These are phyloP conservation scores for Globisporangium cederbergense DNA, from an alignment of 352 stramenopile species.

Conservation along the genomic window DNA sequence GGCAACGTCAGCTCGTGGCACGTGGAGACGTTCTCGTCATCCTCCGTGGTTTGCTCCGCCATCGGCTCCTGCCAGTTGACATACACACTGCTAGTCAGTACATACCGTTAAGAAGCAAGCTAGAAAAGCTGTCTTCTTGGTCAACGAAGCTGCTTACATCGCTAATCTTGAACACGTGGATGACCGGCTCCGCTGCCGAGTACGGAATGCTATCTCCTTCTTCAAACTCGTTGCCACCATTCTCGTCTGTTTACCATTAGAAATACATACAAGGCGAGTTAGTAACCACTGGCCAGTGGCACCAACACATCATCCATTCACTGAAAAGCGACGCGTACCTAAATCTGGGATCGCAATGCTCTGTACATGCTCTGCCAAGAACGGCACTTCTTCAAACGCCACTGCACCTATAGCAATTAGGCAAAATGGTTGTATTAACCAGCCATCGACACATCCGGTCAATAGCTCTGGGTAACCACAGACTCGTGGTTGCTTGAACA, in stretches of 20 bases:
- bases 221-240: conserved; percentile 14
- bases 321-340: conserved; percentile 8
- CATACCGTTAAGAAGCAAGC: not conserved
- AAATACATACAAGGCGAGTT: not conserved
- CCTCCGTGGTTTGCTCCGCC: conserved; percentile 70
- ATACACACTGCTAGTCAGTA: conserved; percentile 5
- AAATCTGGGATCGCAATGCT: conserved; percentile 44
- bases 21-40: conserved; percentile 78
- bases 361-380: conserved; percentile 34
- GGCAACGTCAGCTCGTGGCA: conserved; percentile 78
- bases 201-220: conserved; percentile 8
- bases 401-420: conserved; percentile 26
- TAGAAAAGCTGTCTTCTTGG: not conserved
- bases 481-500: no score
- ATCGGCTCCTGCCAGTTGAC: conserved; percentile 40
- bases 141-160: conserved; percentile 25
- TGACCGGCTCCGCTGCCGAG: conserved; percentile 36
- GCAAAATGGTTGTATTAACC: not conserved
- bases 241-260: conserved; percentile 12
- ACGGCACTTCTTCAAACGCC: conserved; percentile 18
- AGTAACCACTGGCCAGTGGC: not conserved
- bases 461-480: no score
- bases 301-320: not conserved
- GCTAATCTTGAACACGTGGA: conserved; percentile 78
- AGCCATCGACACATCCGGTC: no score